Evolutionary conservation across 768 basidiomycete genomes (phyloP).

Genomic region (Rickenella mellea): DNA sequence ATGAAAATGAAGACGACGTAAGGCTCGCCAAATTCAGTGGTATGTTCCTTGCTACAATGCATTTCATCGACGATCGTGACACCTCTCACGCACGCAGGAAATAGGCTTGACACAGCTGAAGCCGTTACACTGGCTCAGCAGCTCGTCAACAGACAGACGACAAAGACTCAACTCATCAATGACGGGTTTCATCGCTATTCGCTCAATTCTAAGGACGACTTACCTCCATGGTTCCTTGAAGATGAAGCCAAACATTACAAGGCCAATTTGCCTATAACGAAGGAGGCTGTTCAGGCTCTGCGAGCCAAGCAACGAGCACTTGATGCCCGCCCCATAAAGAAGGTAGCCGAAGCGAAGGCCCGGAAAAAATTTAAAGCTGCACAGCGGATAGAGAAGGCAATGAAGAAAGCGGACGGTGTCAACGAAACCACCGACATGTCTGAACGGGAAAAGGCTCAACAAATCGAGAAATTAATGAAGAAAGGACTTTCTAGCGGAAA

Average conservation of each 20-base stretch:
- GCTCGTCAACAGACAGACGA: slow-evolving; percentile 84
- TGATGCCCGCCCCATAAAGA: slow-evolving; percentile 97
- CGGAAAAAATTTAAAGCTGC: slow-evolving; percentile 89
- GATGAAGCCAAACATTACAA: slow-evolving; percentile 93
- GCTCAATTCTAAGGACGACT: slow-evolving; percentile 81
- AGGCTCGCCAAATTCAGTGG: slow-evolving; percentile 61
- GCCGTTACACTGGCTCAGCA: slow-evolving; percentile 87
- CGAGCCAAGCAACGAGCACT: slow-evolving; percentile 87
- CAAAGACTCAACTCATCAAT: slow-evolving; percentile 82
- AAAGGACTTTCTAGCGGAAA: slow-evolving; percentile 63
- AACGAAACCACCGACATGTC: slow-evolving; percentile 81
- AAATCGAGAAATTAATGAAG: slow-evolving; percentile 86
- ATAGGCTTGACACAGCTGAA: slow-evolving; percentile 79
- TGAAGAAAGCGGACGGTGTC: slow-evolving; percentile 94
- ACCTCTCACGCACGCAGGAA: slow-evolving; percentile 33
- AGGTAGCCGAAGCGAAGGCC: slow-evolving; percentile 96
- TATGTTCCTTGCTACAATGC: slow-evolving; percentile 25
- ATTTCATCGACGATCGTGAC: neutral
- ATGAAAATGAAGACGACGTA: slow-evolving; percentile 62
- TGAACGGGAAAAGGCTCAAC: slow-evolving; percentile 90
- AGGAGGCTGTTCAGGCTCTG: slow-evolving; percentile 82
- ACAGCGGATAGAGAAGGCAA: slow-evolving; percentile 79
- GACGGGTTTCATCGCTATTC: slow-evolving; percentile 95
- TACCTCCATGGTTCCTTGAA: slow-evolving; percentile 95
- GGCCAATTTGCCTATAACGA: slow-evolving; percentile 91